phyloP scores from a whole-genome alignment of 1,139 yeast genomes.

The Yamadazyma epiphylla region DNA sequence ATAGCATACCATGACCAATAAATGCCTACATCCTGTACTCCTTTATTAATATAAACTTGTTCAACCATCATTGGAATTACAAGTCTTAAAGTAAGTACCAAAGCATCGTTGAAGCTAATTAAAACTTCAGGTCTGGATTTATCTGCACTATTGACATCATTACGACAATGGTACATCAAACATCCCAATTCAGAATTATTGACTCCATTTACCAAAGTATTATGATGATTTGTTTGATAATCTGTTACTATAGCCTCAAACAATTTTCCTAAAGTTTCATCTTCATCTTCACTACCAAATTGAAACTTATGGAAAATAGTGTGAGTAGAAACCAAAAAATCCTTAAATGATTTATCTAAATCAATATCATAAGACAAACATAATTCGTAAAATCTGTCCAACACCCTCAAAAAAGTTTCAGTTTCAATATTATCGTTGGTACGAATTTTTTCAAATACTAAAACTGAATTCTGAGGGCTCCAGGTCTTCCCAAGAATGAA shows the following conservation, averaged over 20 bases:
- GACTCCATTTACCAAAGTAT: slow-evolving; percentile 23
- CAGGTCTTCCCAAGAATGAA: slow-evolving; percentile 30
- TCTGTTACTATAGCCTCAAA: slow-evolving; percentile 34
- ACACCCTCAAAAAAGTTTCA: slow-evolving; percentile 12
- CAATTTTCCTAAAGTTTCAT: slow-evolving; percentile 19
- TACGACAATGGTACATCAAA: slow-evolving; percentile 16
- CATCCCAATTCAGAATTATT: slow-evolving; percentile 29
- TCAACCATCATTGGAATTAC: slow-evolving; percentile 37
- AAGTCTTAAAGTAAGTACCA: slow-evolving; percentile 29
- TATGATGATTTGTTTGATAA: slow-evolving; percentile 27
- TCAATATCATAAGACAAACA: slow-evolving; percentile 64
- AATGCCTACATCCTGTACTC: slow-evolving; percentile 26
- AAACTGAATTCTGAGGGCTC: slow-evolving; percentile 8
- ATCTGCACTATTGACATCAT: slow-evolving; percentile 4
- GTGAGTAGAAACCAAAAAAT: slow-evolving; percentile 25
- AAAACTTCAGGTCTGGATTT: slow-evolving; percentile 4
- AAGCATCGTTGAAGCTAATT: slow-evolving; percentile 29
- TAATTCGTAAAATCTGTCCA: slow-evolving; percentile 50
- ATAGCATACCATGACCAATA: slow-evolving; percentile 43
- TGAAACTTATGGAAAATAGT: slow-evolving; percentile 23
- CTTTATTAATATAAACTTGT: slow-evolving; percentile 17
- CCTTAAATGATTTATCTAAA: slow-evolving; percentile 35
- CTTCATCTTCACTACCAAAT: slow-evolving; percentile 19
- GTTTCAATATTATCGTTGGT: slow-evolving; percentile 12
- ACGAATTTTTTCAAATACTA: slow-evolving; percentile 6